phyloP scores from a whole-genome alignment of 2,329 filamentous ascomycete genomes.

The Ceratocystis ficicola region DNA sequence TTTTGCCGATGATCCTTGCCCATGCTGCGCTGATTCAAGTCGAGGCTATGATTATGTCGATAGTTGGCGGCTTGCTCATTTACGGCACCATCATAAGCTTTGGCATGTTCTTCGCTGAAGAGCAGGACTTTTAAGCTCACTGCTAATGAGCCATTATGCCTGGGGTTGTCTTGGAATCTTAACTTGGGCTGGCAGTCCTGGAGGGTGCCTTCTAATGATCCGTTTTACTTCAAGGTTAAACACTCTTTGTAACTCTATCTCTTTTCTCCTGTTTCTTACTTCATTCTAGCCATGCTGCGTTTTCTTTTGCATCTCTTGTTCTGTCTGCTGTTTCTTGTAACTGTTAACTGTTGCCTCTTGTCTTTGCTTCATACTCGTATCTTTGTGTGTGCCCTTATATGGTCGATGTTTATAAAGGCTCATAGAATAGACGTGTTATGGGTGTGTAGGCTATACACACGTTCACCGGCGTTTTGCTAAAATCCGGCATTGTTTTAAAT shows the following conservation, averaged over 20 bases:
- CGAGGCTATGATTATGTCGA: constrained; percentile 89
- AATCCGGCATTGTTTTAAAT: background rate
- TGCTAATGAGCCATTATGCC: background rate
- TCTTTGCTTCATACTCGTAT: background rate
- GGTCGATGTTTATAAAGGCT: too few relatives aligned
- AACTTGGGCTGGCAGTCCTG: background rate
- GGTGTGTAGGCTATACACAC: too few relatives aligned
- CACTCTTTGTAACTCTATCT: constrained; percentile 4
- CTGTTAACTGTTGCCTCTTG: background rate
- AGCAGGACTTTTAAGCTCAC: constrained; percentile 72
- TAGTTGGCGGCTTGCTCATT: constrained; percentile 82
- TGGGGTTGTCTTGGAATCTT: background rate
- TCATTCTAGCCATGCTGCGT: background rate
- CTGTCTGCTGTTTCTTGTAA: constrained; percentile 10
- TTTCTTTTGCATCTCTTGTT: background rate
- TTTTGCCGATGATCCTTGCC: constrained; percentile 75
- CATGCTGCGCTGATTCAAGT: constrained; percentile 72
- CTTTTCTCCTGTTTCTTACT: background rate
- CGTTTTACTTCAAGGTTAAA: background rate
- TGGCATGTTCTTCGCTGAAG: constrained; percentile 94
- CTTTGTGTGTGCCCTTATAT: background rate
- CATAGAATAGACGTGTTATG: too few relatives aligned
- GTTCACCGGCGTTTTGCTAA: background rate
- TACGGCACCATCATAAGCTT: constrained; percentile 98
- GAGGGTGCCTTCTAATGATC: background rate